Conservation (phyloP, 345 rosid genomes). For the Melaleuca alternifolia region DNA sequence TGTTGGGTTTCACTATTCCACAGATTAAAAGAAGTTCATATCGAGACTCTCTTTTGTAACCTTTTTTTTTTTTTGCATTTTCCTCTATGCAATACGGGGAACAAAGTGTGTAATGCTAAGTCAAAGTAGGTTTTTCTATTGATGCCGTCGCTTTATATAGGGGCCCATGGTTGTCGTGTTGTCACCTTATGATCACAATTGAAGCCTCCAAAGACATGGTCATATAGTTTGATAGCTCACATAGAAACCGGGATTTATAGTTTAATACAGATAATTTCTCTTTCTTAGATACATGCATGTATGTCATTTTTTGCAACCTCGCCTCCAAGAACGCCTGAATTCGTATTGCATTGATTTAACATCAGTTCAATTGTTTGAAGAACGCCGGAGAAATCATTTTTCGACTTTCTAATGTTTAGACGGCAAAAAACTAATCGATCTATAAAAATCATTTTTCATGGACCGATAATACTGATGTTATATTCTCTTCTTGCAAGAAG, state of each 20-base stretch:
- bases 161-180: neutral
- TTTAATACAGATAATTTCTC: neutral
- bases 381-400: neutral
- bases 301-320: neutral
- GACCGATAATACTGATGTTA: too few relatives aligned
- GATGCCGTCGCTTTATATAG: too few relatives aligned
- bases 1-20: neutral
- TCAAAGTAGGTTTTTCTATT: neutral
- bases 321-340: neutral
- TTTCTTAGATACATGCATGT: neutral
- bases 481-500: too few relatives aligned
- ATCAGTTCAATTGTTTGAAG: neutral
- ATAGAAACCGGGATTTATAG: neutral
- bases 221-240: neutral
- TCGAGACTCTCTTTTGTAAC: neutral
- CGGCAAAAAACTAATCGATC: accelerated
- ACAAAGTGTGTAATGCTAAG: neutral
- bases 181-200: neutral
- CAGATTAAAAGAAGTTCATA: neutral
- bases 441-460: accelerated
- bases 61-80: neutral
- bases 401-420: neutral
- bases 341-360: neutral
- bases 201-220: neutral
- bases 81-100: neutral